Percentiles rank a stretch among this genome's conserved stretches.
phyloP scores from a whole-genome alignment of 225 moss, liverwort and hornwort species.

The Physcomitrium patens region DNA sequence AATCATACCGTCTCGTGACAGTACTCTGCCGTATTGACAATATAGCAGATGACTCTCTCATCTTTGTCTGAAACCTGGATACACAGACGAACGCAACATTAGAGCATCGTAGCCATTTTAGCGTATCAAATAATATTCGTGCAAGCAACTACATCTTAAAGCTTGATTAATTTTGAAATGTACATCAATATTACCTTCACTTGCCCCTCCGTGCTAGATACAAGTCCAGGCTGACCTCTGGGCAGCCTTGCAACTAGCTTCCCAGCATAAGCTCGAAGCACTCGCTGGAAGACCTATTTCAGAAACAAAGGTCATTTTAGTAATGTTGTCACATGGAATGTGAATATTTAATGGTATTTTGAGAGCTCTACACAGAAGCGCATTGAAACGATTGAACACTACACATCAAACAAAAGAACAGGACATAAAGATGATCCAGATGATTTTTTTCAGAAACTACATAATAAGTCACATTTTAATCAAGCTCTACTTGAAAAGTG shows the following conservation, averaged over 20 bases:
- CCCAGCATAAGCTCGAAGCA: slow-evolving; percentile 79
- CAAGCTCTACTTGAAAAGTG: not conserved
- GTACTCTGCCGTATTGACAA: slow-evolving; percentile 89
- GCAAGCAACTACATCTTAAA: not conserved
- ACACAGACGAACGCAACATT: slow-evolving; percentile 6
- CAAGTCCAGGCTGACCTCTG: slow-evolving; percentile 84
- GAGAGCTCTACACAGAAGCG: not conserved
- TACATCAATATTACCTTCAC: slow-evolving; percentile 60
- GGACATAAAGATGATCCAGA: not conserved
- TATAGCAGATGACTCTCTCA: slow-evolving; percentile 82
- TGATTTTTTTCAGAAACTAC: not conserved
- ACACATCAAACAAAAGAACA: not conserved
- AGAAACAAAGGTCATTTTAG: slow-evolving; percentile 3
- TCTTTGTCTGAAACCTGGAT: slow-evolving; percentile 82
- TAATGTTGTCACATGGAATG: not conserved
- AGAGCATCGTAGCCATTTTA: slow-evolving; percentile 5
- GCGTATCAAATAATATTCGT: not conserved
- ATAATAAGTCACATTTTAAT: slow-evolving; percentile 10
- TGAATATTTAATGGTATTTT: not conserved
- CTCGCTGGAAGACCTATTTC: slow-evolving; percentile 78
- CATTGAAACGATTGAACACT: slow-evolving; percentile 2
- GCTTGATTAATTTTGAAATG: not conserved
- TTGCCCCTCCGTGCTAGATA: slow-evolving; percentile 82
- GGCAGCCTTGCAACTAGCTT: slow-evolving; percentile 74
- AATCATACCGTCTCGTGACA: slow-evolving; percentile 81